A percentile compares a stretch with the other conserved stretches of the same genome.
These are phyloP conservation scores for Thozetella sp. DNA, from an alignment of 495 filamentous ascomycete genomes.

Conservation along the genomic window DNA sequence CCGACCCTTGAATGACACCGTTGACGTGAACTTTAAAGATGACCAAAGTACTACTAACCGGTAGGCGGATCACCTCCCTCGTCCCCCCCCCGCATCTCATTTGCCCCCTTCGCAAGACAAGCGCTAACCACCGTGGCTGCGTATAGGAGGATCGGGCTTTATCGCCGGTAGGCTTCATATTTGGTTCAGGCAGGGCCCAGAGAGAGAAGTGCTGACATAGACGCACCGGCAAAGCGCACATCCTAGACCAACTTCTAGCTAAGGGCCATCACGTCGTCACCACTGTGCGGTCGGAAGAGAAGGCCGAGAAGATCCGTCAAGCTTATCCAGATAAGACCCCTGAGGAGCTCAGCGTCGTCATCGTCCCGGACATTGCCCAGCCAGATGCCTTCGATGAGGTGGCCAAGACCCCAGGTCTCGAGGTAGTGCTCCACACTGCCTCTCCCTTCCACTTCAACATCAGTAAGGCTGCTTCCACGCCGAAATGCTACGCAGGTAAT, in stretches of 20 bases:
- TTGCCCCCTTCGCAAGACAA: not conserved
- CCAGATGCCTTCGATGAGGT: slow-evolving; percentile 79
- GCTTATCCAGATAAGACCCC: slow-evolving; percentile 60
- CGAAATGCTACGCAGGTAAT: not conserved
- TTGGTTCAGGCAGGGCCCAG: not conserved
- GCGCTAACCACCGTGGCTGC: not conserved
- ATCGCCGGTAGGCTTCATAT: slow-evolving; percentile 41
- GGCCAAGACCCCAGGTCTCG: slow-evolving; percentile 74
- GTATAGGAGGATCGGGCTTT: slow-evolving; percentile 49
- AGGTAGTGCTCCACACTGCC: slow-evolving; percentile 87
- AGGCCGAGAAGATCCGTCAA: slow-evolving; percentile 73
- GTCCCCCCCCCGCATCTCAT: too few relatives aligned
- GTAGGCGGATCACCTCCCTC: slow-evolving; percentile 26
- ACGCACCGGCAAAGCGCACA: slow-evolving; percentile 56
- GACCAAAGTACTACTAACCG: slow-evolving; percentile 63
- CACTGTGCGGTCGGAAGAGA: slow-evolving; percentile 79
- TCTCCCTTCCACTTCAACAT: slow-evolving; percentile 80
- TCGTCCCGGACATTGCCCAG: slow-evolving; percentile 83
- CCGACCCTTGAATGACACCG: too few relatives aligned
- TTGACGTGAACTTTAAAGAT: too few relatives aligned
- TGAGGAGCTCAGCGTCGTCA: slow-evolving; percentile 70
- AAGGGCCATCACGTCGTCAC: slow-evolving; percentile 76
- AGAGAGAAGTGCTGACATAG: not conserved
- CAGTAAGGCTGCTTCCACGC: slow-evolving; percentile 15
- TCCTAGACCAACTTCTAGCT: slow-evolving; percentile 73